A percentile compares a stretch with the other conserved stretches of the same genome.
Evolutionary conservation across 2,329 filamentous ascomycete species (phyloP).

Genomic region (Arachnopeziza araneosa): DNA sequence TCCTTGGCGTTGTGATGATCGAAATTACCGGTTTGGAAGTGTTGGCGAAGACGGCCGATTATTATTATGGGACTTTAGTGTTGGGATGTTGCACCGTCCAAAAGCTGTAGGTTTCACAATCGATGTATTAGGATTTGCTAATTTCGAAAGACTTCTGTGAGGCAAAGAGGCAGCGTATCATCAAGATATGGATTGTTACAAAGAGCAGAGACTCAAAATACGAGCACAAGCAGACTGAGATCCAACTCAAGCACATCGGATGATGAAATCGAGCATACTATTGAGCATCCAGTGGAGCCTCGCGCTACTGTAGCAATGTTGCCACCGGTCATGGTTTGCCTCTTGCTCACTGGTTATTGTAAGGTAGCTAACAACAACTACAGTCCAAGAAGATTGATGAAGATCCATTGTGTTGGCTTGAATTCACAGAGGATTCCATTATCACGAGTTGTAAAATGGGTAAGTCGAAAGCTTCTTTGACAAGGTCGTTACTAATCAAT

Average conservation of each 20-base stretch:
- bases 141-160: slow-evolving; percentile 42
- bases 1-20: slow-evolving; percentile 92
- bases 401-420: slow-evolving; percentile 83
- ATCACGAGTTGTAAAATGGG: slow-evolving; percentile 88
- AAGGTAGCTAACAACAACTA: slow-evolving; percentile 18
- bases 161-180: slow-evolving; percentile 47
- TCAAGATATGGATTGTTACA: slow-evolving; percentile 45
- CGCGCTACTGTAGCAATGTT: slow-evolving; percentile 76
- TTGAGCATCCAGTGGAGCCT: slow-evolving; percentile 80
- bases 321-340: slow-evolving; percentile 77
- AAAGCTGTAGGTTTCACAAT: slow-evolving; percentile 59
- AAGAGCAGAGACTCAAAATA: slow-evolving; percentile 58
- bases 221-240: slow-evolving; percentile 54
- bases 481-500: not conserved
- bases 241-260: slow-evolving; percentile 64
- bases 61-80: slow-evolving; percentile 94
- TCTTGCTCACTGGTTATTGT: slow-evolving; percentile 1
- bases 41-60: slow-evolving; percentile 91
- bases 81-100: slow-evolving; percentile 90
- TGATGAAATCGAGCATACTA: slow-evolving; percentile 50
- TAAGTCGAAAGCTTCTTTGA: slow-evolving; percentile 40
- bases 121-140: not conserved
- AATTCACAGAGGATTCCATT: slow-evolving; percentile 90
- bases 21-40: slow-evolving; percentile 92
- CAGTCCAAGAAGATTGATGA: slow-evolving; percentile 79